These are phyloP conservation scores for Escallonia rubra DNA, from an alignment of 129 eudicot species.

Conservation along the genomic window DNA sequence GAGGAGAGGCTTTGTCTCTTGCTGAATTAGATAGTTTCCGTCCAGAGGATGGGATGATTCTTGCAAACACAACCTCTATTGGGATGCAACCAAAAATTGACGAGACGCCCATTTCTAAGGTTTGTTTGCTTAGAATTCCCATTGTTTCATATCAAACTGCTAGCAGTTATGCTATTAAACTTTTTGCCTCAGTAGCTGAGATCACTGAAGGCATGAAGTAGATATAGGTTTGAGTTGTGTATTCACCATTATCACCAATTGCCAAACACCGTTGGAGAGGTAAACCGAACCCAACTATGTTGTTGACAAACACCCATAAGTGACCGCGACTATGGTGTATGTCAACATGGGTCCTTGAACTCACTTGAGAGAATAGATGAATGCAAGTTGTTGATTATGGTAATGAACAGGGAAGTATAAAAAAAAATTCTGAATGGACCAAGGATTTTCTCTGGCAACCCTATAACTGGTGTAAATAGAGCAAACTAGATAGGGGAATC, in stretches of 20 bases:
- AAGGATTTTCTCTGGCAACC: too few species aligned
- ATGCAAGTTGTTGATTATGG: too few species aligned
- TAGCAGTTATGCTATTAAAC: neutral
- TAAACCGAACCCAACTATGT: too few species aligned
- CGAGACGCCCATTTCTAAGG: slow-evolving; percentile 87
- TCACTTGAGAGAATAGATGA: too few species aligned
- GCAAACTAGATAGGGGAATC: too few species aligned
- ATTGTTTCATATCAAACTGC: neutral
- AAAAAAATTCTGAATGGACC: too few species aligned
- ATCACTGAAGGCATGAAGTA: slow-evolving; percentile 10
- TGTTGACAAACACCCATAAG: too few species aligned
- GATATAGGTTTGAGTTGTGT: neutral
- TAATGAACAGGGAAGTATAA: too few species aligned
- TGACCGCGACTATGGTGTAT: too few species aligned
- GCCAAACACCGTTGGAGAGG: too few species aligned
- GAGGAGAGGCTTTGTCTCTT: slow-evolving; percentile 84
- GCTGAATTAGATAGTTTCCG: slow-evolving; percentile 50
- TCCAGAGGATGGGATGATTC: slow-evolving; percentile 82
- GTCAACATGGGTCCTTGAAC: too few species aligned
- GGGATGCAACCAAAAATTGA: slow-evolving; percentile 94
- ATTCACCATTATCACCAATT: neutral
- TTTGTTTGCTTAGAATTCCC: slow-evolving; percentile 22
- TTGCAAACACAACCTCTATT: slow-evolving; percentile 91
- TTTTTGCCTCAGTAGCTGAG: slow-evolving; percentile 3
- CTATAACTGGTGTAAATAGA: too few species aligned